phyloP scores from a whole-genome alignment of 805 yeast species.

The Schwanniomyces pseudopolymorphus region DNA sequence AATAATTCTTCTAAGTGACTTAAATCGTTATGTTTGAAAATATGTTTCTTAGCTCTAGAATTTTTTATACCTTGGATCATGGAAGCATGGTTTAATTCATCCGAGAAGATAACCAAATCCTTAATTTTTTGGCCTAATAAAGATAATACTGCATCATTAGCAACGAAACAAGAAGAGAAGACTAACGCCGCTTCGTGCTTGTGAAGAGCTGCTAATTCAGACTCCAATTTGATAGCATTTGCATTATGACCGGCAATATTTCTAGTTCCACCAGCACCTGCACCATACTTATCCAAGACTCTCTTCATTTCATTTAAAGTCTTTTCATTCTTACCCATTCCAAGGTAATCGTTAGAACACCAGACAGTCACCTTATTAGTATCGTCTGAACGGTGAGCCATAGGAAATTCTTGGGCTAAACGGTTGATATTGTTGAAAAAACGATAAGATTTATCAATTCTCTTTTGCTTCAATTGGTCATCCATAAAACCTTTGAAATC shows the following conservation, averaged over 20 bases:
- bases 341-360: slow-evolving; percentile 98
- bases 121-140: slow-evolving; percentile 88
- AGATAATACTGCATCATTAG: slow-evolving; percentile 92
- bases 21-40: slow-evolving; percentile 89
- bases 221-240: slow-evolving; percentile 85
- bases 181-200: slow-evolving; percentile 94
- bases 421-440: slow-evolving; percentile 97
- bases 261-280: slow-evolving; percentile 99
- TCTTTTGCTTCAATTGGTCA: slow-evolving; percentile 67
- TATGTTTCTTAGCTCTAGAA: slow-evolving; percentile 82
- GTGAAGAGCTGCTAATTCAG: slow-evolving; percentile 85
- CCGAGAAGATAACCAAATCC: slow-evolving; percentile 88
- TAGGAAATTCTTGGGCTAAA: slow-evolving; percentile 89
- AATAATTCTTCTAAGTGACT: slow-evolving; percentile 77
- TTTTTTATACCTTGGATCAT: slow-evolving; percentile 96
- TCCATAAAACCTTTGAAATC: slow-evolving; percentile 73
- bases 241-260: slow-evolving; percentile 97
- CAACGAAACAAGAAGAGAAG: slow-evolving; percentile 93
- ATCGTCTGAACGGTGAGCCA: slow-evolving; percentile 77
- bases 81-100: slow-evolving; percentile 93
- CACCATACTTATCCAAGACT: slow-evolving; percentile 86
- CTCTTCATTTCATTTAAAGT: slow-evolving; percentile 75
- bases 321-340: slow-evolving; percentile 81
- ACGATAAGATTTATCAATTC: slow-evolving; percentile 88
- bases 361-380: slow-evolving; percentile 92